phyloP scores from a whole-genome alignment of 805 yeast species.

The Kodamaea lidongshanica region DNA sequence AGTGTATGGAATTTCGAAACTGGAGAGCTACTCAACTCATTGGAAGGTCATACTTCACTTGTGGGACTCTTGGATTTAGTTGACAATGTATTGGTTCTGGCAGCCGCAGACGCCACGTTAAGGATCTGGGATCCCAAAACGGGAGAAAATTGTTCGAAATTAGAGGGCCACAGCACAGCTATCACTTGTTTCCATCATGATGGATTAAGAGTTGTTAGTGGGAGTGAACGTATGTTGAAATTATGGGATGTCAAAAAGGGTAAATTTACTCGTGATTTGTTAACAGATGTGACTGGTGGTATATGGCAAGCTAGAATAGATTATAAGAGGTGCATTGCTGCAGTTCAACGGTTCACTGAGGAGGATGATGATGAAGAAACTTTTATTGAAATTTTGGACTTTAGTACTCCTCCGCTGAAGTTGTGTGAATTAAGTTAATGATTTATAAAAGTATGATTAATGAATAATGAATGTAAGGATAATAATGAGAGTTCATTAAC shows the following conservation, averaged over 20 bases:
- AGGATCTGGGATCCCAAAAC: constrained; percentile 89
- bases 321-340: constrained; percentile 79
- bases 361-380: constrained; percentile 54
- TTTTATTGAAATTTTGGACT: constrained; percentile 78
- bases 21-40: constrained; percentile 60
- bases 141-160: constrained; percentile 57
- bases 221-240: constrained; percentile 81
- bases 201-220: constrained; percentile 77
- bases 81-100: constrained; percentile 74
- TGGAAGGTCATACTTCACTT: constrained; percentile 83
- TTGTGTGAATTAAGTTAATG: no score
- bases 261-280: constrained; percentile 61
- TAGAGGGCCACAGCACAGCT: constrained; percentile 80
- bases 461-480: not conserved
- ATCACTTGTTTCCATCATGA: constrained; percentile 93
- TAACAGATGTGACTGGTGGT: constrained; percentile 70
- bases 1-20: constrained; percentile 83
- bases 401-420: constrained; percentile 39
- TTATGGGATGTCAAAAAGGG: constrained; percentile 85
- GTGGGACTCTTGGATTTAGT: constrained; percentile 83
- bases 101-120: constrained; percentile 91
- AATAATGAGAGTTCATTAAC: not conserved
- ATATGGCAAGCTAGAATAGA: constrained; percentile 95
- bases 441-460: not conserved
- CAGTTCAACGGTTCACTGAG: constrained; percentile 53